Evolutionary conservation across 306 rosid genomes (phyloP), one percentile per base, ranked within the genome.

Genomic region (Cyamopsis tetragonoloba): DNA sequence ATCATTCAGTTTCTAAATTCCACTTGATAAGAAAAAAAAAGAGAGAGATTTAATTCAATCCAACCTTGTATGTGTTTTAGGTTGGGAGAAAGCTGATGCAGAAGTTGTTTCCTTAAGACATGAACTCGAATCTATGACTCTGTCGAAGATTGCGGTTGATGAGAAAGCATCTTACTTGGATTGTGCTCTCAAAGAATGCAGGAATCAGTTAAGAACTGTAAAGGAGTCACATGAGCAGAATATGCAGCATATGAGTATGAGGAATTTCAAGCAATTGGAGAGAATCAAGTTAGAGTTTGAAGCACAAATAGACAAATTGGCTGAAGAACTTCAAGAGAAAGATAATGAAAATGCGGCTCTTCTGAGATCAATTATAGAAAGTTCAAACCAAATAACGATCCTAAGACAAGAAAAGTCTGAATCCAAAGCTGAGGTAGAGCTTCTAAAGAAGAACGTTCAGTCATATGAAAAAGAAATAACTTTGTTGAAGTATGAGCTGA

Each of bases 21-120:
- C 56, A 37, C 50, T 46, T 24, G 10, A 22, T 49, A 28, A 59
- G 48, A 5, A 41, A 6, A 30, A 37, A 15, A 28, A 4, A n/a
- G 6, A 32, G 28, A 38, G 6, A 38, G 9, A n/a, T n/a, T n/a
- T n/a, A n/a, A n/a, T n/a, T 77, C 35, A 24, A 66, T 38, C 60
- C 35, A 19, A 39, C 24, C 13, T 12, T 47, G 9, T 26, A 7
- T 73, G 79, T 37, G 15, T 57, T 75, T 37, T 80, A 92, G 98
- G 98, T 65, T 92, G 98, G 98, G 98, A 92, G 78, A 89, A 92
- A 70, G 95, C 96, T 38, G 98, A 92, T 77, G 88, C 92, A 41
- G 95, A 92, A 83, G 95, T 95, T 73, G 74, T 83, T 35, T 85
- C 89, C 13, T 76, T 92, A 43, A 86, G 86, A 72, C 61, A 24